Evolutionary conservation across 1,284 basidiomycete species (phyloP), one percentile per base, ranked within the genome.

Genomic region (Bjerkandera adusta): DNA sequence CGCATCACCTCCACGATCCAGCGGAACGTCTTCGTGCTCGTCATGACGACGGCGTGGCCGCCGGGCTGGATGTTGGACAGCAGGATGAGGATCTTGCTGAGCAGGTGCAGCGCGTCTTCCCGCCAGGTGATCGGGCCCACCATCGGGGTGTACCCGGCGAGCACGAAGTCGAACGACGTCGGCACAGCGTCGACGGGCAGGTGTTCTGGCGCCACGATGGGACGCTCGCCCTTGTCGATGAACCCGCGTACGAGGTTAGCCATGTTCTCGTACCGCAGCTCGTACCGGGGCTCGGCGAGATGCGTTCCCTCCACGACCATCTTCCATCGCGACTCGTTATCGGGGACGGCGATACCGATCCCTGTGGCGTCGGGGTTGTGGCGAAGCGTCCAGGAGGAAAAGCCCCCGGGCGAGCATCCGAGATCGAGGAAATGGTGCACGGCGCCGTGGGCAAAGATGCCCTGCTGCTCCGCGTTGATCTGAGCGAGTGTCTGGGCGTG

Each of bases 401-500:
- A 58, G 11, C 54, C 56, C 20, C 56, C 56, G 1, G 56, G 56
- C 5, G 56, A 49, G 30, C 54, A 58, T 1, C 56, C 56, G 15
- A 58, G 52, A 49, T 58, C 56, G 13, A 58, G 50, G 48, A 58
- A 58, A 3, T 37, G 15, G 10, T 41, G 10, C 7, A 58, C 47
- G 11, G 34, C 16, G 11, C 48, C 49, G 6, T 45, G n/a, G 8
- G 24, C 43, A 21, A 45, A 45, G 7, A 5, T 12, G 8, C 8
- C 7, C 12, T 16, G 21, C 22, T 25, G 10, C 27, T 16, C 7
- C 10, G 15, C 16, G 12, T 36, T 32, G 15, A 45, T 25, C 11
- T 35, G 16, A 7, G 7, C 25, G n/a, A 45, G 37, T 8, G 26
- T 36, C 5, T 15, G 8, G 15, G 16, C 24, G 25, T 16, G 37